These are phyloP conservation scores for Magnusiomyces suaveolens DNA, from an alignment of 1,139 yeast genomes.

Conservation along the genomic window DNA sequence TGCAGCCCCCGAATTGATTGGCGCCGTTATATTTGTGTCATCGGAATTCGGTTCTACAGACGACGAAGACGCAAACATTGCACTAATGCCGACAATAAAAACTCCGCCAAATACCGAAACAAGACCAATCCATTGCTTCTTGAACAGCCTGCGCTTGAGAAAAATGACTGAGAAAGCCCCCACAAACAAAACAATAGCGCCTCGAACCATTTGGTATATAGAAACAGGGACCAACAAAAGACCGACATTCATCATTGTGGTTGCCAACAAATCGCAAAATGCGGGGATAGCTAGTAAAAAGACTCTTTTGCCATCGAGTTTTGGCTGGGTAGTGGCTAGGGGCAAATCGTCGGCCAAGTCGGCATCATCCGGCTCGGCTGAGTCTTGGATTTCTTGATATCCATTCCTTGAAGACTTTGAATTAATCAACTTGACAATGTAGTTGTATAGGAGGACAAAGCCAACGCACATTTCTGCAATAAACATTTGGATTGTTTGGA, in stretches of 20 bases:
- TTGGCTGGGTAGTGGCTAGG: neutral
- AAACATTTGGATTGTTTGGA: constrained; percentile 77
- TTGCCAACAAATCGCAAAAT: constrained; percentile 59
- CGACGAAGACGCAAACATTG: constrained; percentile 23
- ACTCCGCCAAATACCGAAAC: constrained; percentile 56
- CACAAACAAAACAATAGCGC: constrained; percentile 67
- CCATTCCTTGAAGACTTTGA: neutral
- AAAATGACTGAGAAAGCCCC: constrained; percentile 62
- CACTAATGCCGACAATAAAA: constrained; percentile 64
- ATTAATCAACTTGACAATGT: neutral
- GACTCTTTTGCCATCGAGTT: constrained; percentile 26
- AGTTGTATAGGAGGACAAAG: constrained; percentile 28
- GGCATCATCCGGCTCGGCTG: neutral
- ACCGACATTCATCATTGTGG: constrained; percentile 71
- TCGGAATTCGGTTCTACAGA: neutral
- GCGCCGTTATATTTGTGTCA: constrained; percentile 21
- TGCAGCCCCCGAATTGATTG: constrained; percentile 18
- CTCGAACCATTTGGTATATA: constrained; percentile 76
- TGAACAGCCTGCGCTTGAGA: constrained; percentile 46
- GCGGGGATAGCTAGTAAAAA: constrained; percentile 50
- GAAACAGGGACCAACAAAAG: constrained; percentile 71
- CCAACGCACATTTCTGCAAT: constrained; percentile 56
- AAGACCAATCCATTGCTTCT: constrained; percentile 62
- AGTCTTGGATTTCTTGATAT: constrained; percentile 1
- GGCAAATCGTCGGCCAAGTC: neutral